phyloP scores from a whole-genome alignment of 352 stramenopile species.

The Phytophthora cactorum region DNA sequence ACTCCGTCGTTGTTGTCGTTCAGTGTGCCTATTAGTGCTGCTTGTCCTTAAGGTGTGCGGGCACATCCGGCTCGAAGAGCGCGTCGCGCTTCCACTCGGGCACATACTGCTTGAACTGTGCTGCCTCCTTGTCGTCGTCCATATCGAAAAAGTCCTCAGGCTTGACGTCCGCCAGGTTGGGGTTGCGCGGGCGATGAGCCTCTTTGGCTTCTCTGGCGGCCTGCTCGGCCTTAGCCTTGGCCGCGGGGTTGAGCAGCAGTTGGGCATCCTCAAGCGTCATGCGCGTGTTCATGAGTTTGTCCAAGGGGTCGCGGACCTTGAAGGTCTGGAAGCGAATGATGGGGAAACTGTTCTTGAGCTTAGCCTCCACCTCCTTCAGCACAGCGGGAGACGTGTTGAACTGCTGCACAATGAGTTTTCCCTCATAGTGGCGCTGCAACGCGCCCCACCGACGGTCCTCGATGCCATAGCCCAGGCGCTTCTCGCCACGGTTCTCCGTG shows the following conservation, averaged over 20 bases:
- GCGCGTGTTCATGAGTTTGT: constrained; percentile 86
- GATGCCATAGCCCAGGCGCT: constrained; percentile 82
- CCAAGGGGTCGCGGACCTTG: constrained; percentile 83
- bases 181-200: constrained; percentile 35
- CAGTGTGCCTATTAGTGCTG: constrained; percentile 16
- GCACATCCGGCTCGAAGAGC: constrained; percentile 67
- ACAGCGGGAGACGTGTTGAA: constrained; percentile 82
- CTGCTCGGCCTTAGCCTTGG: constrained; percentile 40
- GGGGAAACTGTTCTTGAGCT: constrained; percentile 87
- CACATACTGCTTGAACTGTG: constrained; percentile 82
- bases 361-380: constrained; percentile 76
- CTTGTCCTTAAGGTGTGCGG: constrained; percentile 68
- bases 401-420: constrained; percentile 87
- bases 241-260: constrained; percentile 57
- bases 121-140: constrained; percentile 65
- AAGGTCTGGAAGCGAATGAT: constrained; percentile 89
- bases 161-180: constrained; percentile 40
- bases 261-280: constrained; percentile 68
- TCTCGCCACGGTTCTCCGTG: constrained; percentile 84
- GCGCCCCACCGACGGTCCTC: constrained; percentile 88
- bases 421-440: constrained; percentile 85
- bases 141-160: constrained; percentile 64
- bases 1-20: background rate
- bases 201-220: constrained; percentile 44
- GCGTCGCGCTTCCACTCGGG: constrained; percentile 88